A percentile compares a stretch with the other conserved stretches of the same genome.
Conservation (phyloP, 108 stramenopile species). For the Schizochytrium sp. region DNA sequence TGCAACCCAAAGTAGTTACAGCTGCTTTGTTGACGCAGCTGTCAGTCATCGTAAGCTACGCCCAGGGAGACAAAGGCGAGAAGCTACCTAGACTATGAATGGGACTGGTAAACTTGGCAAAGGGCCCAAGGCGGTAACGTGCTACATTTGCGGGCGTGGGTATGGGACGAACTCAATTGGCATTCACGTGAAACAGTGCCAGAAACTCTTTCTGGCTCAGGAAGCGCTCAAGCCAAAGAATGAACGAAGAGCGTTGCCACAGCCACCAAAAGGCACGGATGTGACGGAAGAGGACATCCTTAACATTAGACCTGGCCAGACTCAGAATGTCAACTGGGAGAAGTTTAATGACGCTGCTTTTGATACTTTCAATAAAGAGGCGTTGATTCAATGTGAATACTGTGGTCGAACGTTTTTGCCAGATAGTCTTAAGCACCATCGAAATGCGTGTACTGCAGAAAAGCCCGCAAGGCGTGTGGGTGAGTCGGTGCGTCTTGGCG, state of each 20-base stretch:
- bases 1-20: too few species aligned
- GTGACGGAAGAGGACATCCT: slow-evolving; percentile 27
- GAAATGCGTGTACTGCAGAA: not conserved
- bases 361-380: slow-evolving; percentile 49
- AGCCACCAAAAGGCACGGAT: slow-evolving; percentile 7
- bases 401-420: slow-evolving; percentile 51
- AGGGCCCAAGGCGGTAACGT: slow-evolving; percentile 36
- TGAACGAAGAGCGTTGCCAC: slow-evolving; percentile 44
- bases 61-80: not conserved
- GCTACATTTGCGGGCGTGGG: slow-evolving; percentile 60
- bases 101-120: not conserved
- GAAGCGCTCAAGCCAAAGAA: slow-evolving; percentile 39
- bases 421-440: not conserved
- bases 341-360: slow-evolving; percentile 42
- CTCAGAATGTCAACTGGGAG: slow-evolving; percentile 4
- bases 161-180: slow-evolving; percentile 50
- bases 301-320: not conserved
- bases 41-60: too few species aligned
- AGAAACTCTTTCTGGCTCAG: slow-evolving; percentile 48
- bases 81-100: not conserved
- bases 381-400: not conserved
- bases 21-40: not conserved
- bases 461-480: not conserved
- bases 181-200: slow-evolving; percentile 44
- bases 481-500: not conserved